phyloP scores from a whole-genome alignment of 2,329 filamentous ascomycete species.

The Aureobasidium zeae region DNA sequence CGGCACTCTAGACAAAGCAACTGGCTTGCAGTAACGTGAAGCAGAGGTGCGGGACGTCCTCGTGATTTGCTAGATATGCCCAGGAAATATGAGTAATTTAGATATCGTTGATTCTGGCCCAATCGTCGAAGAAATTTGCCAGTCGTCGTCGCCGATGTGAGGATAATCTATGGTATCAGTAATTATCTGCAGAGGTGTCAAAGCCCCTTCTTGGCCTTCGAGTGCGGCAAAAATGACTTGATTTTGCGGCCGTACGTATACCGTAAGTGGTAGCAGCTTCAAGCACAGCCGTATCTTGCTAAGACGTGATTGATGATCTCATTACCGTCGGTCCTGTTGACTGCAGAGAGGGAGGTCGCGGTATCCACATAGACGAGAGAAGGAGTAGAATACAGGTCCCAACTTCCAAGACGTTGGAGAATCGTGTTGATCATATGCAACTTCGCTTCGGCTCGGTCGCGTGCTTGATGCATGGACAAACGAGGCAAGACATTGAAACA shows the following conservation, averaged over 20 bases:
- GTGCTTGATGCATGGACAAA: neutral
- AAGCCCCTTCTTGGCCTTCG: neutral
- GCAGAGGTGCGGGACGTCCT: neutral
- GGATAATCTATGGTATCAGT: too few relatives aligned
- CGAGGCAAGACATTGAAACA: neutral
- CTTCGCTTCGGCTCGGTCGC: constrained; percentile 4
- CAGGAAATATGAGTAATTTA: neutral
- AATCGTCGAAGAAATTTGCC: neutral
- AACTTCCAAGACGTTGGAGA: neutral
- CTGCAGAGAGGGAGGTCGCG: neutral
- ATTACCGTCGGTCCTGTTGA: neutral
- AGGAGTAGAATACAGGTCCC: neutral
- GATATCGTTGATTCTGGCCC: neutral
- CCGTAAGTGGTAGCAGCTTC: neutral
- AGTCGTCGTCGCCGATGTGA: neutral
- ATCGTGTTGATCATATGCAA: constrained; percentile 1
- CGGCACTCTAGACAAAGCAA: neutral
- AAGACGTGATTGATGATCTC: constrained; percentile 1
- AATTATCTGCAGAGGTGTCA: neutral
- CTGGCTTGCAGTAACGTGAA: constrained; percentile 2
- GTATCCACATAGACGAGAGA: constrained; percentile 3
- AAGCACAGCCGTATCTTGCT: neutral
- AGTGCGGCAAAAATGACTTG: neutral
- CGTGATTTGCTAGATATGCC: constrained; percentile 1
- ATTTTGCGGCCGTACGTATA: constrained; percentile 3